Conservation (phyloP, 2,329 filamentous ascomycete genomes). For the Cordyceps cicadae region DNA sequence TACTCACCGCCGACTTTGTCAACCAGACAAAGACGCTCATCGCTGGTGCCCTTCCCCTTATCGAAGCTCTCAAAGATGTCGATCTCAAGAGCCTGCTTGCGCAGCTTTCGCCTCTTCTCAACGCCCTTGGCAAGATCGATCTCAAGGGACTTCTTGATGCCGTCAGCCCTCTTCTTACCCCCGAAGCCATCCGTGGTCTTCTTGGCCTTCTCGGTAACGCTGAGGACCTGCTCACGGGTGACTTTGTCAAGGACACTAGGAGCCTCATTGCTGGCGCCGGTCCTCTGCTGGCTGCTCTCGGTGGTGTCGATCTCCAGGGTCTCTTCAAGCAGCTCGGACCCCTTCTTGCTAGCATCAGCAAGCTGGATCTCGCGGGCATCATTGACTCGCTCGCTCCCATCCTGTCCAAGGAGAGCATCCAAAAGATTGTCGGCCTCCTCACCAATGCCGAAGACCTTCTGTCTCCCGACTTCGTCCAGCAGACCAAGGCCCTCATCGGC, state of each 20-base stretch:
- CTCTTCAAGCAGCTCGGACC: constrained; percentile 28
- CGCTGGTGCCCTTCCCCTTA: constrained; percentile 17
- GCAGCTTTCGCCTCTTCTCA: constrained; percentile 23
- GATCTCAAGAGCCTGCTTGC: constrained; percentile 21
- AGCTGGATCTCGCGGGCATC: constrained; percentile 27
- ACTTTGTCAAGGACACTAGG: constrained; percentile 34
- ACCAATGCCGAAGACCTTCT: constrained; percentile 5
- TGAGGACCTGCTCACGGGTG: constrained; percentile 27
- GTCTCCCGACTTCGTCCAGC: constrained; percentile 5
- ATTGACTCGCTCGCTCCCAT: constrained; percentile 29
- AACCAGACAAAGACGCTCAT: constrained; percentile 22
- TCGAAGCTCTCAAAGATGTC: constrained; percentile 12
- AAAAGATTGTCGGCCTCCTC: constrained; percentile 22
- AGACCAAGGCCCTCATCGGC: constrained; percentile 13
- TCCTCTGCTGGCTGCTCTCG: constrained; percentile 28
- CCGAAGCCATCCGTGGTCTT: constrained; percentile 26
- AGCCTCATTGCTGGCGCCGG: constrained; percentile 29
- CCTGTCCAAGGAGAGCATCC: constrained; percentile 30
- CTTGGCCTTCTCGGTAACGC: constrained; percentile 29
- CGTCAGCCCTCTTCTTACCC: constrained; percentile 27
- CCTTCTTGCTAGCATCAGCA: constrained; percentile 26
- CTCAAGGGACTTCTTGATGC: constrained; percentile 26
- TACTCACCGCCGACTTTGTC: constrained; percentile 22
- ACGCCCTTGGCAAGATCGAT: constrained; percentile 26
- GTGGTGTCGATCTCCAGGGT: constrained; percentile 29